phyloP scores from a whole-genome alignment of 495 filamentous ascomycete genomes.

The Penicillium lagena region DNA sequence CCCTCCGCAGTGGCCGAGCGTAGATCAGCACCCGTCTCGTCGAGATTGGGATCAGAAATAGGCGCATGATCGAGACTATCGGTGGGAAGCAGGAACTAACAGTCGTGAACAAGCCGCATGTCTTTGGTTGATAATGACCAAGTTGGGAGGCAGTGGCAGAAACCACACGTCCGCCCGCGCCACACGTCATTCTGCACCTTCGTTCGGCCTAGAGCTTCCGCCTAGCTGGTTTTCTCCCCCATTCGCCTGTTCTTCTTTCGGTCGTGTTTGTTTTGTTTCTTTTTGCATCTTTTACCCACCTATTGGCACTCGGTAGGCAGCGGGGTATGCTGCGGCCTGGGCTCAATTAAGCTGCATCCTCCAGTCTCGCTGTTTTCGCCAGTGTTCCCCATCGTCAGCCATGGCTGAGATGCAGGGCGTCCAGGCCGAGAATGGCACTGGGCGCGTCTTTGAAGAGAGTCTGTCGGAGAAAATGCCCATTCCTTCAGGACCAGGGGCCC shows the following conservation, averaged over 20 bases:
- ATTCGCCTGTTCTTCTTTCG: too few relatives aligned
- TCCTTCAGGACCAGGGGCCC: background rate
- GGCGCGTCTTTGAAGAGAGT: conserved; percentile 8
- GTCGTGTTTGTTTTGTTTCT: too few relatives aligned
- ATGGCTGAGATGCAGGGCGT: conserved; percentile 12
- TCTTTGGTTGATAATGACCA: too few relatives aligned
- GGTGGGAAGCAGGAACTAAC: background rate
- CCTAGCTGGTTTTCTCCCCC: too few relatives aligned
- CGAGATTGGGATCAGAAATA: conserved; percentile 93
- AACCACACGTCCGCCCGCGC: too few relatives aligned
- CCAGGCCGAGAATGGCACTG: conserved; percentile 6
- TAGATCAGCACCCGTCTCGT: conserved; percentile 89
- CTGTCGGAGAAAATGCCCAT: conserved; percentile 14
- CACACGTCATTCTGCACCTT: too few relatives aligned
- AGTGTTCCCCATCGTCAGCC: background rate
- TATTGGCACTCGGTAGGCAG: too few relatives aligned
- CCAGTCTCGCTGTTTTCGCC: conserved; percentile 5
- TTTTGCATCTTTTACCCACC: too few relatives aligned
- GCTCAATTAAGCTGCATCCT: background rate
- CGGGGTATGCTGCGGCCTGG: too few relatives aligned
- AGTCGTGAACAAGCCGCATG: too few relatives aligned
- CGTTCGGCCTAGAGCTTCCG: too few relatives aligned
- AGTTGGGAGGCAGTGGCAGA: too few relatives aligned
- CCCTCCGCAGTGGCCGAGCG: conserved; percentile 62
- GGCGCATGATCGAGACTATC: conserved; percentile 58